Conservation (phyloP, 495 filamentous ascomycete genomes). For the Hypoxylon fragiforme region DNA sequence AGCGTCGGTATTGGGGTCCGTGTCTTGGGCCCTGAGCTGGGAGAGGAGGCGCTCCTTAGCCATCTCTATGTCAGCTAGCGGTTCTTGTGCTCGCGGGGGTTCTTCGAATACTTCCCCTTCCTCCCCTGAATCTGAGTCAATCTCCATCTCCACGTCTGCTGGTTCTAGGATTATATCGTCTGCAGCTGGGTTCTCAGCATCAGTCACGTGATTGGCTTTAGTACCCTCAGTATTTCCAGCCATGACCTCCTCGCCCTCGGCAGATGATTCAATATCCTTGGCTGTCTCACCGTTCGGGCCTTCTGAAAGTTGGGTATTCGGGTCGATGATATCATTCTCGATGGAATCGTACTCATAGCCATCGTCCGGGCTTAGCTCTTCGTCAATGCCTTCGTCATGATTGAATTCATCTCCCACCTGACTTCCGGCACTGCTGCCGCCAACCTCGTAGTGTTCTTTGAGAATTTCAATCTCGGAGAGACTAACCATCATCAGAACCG, state of each 20-base stretch:
- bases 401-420: constrained; percentile 34
- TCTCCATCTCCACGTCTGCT: constrained; percentile 46
- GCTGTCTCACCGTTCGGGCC: neutral
- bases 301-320: constrained; percentile 23
- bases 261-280: neutral
- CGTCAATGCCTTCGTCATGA: constrained; percentile 27
- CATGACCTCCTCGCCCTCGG: neutral
- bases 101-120: constrained; percentile 49
- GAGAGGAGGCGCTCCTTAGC: constrained; percentile 63
- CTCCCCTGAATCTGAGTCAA: constrained; percentile 35
- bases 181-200: constrained; percentile 7
- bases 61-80: constrained; percentile 54
- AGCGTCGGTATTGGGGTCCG: constrained; percentile 7
- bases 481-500: constrained; percentile 54
- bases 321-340: constrained; percentile 33
- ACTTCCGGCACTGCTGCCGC: constrained; percentile 33
- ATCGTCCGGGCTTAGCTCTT: constrained; percentile 25
- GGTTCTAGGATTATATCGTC: constrained; percentile 26
- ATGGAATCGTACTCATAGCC: constrained; percentile 26
- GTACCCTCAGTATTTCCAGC: neutral
- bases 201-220: neutral
- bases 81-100: constrained; percentile 33
- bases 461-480: constrained; percentile 54
- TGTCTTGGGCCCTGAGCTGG: constrained; percentile 37
- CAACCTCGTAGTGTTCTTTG: constrained; percentile 41